phyloP scores from a whole-genome alignment of 2,329 filamentous ascomycete species.

The Ophiocordyceps unilateralis region DNA sequence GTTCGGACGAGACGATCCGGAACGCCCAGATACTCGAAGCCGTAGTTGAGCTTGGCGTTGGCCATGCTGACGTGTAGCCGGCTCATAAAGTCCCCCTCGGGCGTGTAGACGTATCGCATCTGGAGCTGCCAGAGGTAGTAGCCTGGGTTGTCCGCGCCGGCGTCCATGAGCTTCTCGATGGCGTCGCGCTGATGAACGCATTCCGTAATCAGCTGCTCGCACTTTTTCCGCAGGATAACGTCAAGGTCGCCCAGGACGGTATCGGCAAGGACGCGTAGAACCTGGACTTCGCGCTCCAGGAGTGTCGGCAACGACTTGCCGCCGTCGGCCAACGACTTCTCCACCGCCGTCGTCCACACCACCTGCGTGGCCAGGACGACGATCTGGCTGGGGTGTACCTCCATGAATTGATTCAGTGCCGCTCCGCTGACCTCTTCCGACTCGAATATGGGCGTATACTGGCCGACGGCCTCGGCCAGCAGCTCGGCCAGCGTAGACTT shows the following conservation, averaged over 20 bases:
- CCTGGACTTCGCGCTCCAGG: constrained; percentile 67
- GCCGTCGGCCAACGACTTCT: constrained; percentile 55
- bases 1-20: constrained; percentile 92
- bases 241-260: constrained; percentile 84
- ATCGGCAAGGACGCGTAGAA: constrained; percentile 70
- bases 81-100: constrained; percentile 64
- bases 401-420: constrained; percentile 65
- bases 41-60: constrained; percentile 87
- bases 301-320: constrained; percentile 52
- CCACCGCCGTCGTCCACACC: constrained; percentile 81
- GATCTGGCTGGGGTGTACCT: constrained; percentile 77
- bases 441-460: constrained; percentile 65
- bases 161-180: constrained; percentile 68
- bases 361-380: constrained; percentile 88
- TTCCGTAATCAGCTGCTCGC: constrained; percentile 95
- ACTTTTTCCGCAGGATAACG: constrained; percentile 80
- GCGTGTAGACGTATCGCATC: constrained; percentile 86
- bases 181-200: constrained; percentile 94
- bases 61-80: constrained; percentile 90
- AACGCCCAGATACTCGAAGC: constrained; percentile 95
- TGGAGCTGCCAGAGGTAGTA: constrained; percentile 90
- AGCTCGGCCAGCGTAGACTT: constrained; percentile 84
- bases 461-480: constrained; percentile 67
- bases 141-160: constrained; percentile 54
- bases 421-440: constrained; percentile 51